Percentiles rank a stretch among this genome's conserved stretches.
Conservation (phyloP, 2,329 filamentous ascomycete genomes). For the Aureobasidium sp. region DNA sequence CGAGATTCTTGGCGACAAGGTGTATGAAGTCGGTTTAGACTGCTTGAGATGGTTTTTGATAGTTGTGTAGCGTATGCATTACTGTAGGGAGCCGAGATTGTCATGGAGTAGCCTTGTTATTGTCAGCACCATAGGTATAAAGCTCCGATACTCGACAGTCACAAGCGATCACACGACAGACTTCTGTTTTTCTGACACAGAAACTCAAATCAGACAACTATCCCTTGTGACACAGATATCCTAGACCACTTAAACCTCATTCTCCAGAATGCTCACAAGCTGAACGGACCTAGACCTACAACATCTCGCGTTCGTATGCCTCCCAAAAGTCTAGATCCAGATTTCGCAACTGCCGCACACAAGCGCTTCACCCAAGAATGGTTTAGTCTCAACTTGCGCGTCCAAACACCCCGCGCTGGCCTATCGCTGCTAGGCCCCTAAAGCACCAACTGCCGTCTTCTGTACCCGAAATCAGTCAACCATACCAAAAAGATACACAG, state of each 20-base stretch:
- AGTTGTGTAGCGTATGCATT: too few species aligned
- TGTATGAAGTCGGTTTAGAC: too few species aligned
- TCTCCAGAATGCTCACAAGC: not conserved
- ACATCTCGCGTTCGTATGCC: not conserved
- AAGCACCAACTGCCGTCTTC: constrained; percentile 13
- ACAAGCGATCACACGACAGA: too few species aligned
- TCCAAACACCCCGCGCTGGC: not conserved
- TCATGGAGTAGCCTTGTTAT: too few species aligned
- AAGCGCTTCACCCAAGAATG: not conserved
- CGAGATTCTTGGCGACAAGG: too few species aligned
- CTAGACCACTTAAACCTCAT: not conserved
- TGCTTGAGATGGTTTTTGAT: too few species aligned
- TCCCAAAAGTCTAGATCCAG: not conserved
- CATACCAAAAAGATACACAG: not conserved
- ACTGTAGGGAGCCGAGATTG: too few species aligned
- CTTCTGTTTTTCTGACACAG: too few species aligned
- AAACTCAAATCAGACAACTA: too few species aligned
- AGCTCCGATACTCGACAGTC: too few species aligned
- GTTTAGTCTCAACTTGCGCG: not conserved
- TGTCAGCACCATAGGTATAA: too few species aligned
- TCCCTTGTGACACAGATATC: too few species aligned
- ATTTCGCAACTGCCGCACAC: not conserved
- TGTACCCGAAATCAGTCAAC: not conserved
- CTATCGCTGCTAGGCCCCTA: not conserved
- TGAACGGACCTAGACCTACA: not conserved